phyloP scores from a whole-genome alignment of 179 eudicot species.

The Carnegiea gigantea region DNA sequence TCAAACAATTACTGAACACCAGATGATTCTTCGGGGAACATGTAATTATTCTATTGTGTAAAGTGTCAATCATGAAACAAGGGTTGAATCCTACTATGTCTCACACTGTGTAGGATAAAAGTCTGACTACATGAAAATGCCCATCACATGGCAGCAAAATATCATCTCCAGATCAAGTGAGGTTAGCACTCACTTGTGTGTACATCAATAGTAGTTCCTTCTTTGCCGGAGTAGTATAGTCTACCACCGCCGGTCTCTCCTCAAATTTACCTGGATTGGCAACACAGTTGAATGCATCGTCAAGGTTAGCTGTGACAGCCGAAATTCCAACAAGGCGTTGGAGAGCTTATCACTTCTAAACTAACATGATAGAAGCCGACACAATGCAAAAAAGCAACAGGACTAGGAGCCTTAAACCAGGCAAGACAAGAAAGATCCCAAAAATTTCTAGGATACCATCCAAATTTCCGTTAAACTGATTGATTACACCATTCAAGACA shows the following conservation, averaged over 20 bases:
- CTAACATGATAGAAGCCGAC: background rate
- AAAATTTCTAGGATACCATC: background rate
- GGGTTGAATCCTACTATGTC: background rate
- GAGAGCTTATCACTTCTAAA: background rate
- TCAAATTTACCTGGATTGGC: slow-evolving; percentile 69
- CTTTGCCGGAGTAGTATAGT: slow-evolving; percentile 77
- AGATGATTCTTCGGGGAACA: too few species aligned
- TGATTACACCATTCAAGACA: background rate
- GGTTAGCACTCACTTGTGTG: slow-evolving; percentile 64
- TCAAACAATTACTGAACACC: too few species aligned
- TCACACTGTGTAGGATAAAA: background rate
- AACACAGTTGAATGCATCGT: slow-evolving; percentile 72
- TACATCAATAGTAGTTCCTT: slow-evolving; percentile 70
- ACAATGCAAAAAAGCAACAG: background rate
- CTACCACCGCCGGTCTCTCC: slow-evolving; percentile 73
- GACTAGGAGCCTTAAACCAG: background rate
- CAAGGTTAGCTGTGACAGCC: slow-evolving; percentile 47
- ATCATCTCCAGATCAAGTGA: background rate
- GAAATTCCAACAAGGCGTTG: slow-evolving; percentile 11
- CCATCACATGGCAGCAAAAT: slow-evolving; percentile 4
- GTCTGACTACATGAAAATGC: too few species aligned
- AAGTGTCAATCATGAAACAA: background rate
- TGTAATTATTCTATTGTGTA: too few species aligned
- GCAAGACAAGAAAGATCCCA: background rate
- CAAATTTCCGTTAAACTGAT: background rate